Conservation (phyloP, 371 early-diverging fungal species). For the Actinomortierella ambigua region DNA sequence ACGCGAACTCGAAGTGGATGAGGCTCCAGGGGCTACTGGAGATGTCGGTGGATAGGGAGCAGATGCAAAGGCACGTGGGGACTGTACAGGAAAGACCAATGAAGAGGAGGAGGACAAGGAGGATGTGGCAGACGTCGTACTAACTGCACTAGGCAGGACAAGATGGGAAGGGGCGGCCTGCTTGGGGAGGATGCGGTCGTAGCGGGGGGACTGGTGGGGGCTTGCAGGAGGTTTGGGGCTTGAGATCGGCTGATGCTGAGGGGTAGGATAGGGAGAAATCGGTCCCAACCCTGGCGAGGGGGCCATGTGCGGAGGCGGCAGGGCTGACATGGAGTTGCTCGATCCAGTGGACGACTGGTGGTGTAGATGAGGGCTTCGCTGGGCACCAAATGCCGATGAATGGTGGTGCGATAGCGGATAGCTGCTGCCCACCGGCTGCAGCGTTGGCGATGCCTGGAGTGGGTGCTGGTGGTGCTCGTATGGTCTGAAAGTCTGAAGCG, state of each 20-base stretch:
- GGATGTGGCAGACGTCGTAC: slow-evolving; percentile 26
- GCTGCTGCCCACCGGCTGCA: slow-evolving; percentile 7
- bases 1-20: neutral
- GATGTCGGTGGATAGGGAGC: neutral
- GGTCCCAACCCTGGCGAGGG: slow-evolving; percentile 20
- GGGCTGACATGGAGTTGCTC: slow-evolving; percentile 18
- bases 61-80: slow-evolving; percentile 16
- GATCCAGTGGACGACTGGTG: slow-evolving; percentile 10
- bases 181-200: slow-evolving; percentile 7
- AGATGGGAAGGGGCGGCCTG: slow-evolving; percentile 27
- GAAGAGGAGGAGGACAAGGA: slow-evolving; percentile 32
- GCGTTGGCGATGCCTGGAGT: too few relatives aligned
- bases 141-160: slow-evolving; percentile 21
- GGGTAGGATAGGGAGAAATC: slow-evolving; percentile 42
- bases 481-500: slow-evolving; percentile 26
- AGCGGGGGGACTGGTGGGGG: slow-evolving; percentile 23
- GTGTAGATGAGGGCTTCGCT: slow-evolving; percentile 11
- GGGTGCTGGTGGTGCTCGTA: slow-evolving; percentile 21
- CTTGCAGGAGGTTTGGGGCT: slow-evolving; percentile 22
- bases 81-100: slow-evolving; percentile 1
- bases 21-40: neutral
- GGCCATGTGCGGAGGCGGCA: slow-evolving; percentile 9
- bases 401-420: slow-evolving; percentile 31
- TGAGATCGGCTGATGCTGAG: slow-evolving; percentile 31
- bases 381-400: slow-evolving; percentile 11